Base-by-base conservation (phyloP, 2,329 filamentous ascomycete genomes). In the Aspergillus udagawae region DNA sequence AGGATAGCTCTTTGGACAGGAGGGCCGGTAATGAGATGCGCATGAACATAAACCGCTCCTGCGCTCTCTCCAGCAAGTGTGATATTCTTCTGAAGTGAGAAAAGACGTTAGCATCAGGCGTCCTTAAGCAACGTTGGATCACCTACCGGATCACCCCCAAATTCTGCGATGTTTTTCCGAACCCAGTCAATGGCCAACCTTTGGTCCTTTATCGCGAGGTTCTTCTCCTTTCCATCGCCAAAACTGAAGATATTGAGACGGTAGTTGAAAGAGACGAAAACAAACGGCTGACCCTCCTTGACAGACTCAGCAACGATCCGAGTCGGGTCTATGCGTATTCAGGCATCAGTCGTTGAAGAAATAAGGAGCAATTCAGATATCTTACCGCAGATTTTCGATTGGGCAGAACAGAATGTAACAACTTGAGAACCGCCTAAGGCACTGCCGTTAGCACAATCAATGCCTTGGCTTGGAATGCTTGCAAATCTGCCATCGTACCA, bases 51-150 rank as follows among this genome's bases (percentile, higher is more conserved):
- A 1, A 80, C 69, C 2, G 74, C 79, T 0, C 78, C 79, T 0
- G 79, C 78, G 48, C 78, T 80, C 58, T 80, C 78, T 3, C 78
- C 78, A 0, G 72, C 72, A 2, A 80, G 54, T 0, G 77, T 80
- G 6, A 80, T 71, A 23, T 72, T 72, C 2, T 67, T 23, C 74
- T 78, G 32, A 12, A 21, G 8, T 12, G 27, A 9, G 14, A 45
- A 17, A 3, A 21, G 23, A 20, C 38, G 32, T 44, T 4, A 50
- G 23, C 44, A 48, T 29, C 5, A 23, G 21, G 2, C 14, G 3
- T 42, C 21, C 12, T 44, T 7, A 17, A 17, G 29, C 10, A 4
- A 3, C 12, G 14, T 9, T 14, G 2, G 10, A n/a, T n/a, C 3
- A 55, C 70, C 62, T 29, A 73, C 69, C 1, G 75, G 67, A 56